Evolutionary conservation across 441 rosid species (phyloP).

Genomic region (Bocquillonia castaneifolia): DNA sequence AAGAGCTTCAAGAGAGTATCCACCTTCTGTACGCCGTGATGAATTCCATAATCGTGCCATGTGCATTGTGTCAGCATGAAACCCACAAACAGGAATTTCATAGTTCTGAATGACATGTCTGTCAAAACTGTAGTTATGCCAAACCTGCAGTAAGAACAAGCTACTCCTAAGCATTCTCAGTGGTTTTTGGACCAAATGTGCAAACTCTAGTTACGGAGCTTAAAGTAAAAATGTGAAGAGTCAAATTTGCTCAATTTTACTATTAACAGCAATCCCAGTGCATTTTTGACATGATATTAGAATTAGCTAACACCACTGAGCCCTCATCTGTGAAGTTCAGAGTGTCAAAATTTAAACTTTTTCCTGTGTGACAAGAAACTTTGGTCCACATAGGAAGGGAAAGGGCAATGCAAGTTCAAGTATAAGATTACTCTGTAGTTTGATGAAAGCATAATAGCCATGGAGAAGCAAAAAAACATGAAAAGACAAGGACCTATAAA

Average conservation of each 20-base stretch:
- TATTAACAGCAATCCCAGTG: not conserved
- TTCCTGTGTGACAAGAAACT: not conserved
- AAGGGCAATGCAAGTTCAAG: not conserved
- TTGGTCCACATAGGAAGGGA: not conserved
- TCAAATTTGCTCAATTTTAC: not conserved
- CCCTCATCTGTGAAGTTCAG: not conserved
- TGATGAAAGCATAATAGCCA: not conserved
- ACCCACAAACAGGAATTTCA: conserved; percentile 73
- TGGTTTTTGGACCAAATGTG: not conserved
- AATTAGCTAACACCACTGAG: not conserved
- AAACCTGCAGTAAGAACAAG: conserved; percentile 46
- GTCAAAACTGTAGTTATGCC: conserved; percentile 99
- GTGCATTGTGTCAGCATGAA: conserved; percentile 97
- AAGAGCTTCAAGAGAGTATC: conserved; percentile 95
- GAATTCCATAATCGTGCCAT: conserved; percentile 98
- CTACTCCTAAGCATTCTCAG: not conserved
- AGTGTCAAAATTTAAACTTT: not conserved
- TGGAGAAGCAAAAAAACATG: not conserved
- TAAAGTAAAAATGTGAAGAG: not conserved
- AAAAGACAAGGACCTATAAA: not conserved
- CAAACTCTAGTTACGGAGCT: not conserved
- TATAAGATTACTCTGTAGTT: not conserved
- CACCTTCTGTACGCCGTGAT: conserved; percentile 70
- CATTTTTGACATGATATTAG: not conserved
- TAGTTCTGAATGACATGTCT: conserved; percentile 73